These are phyloP conservation scores for Vaccinium myrtillus DNA, from an alignment of 148 eudicot genomes.

Conservation along the genomic window DNA sequence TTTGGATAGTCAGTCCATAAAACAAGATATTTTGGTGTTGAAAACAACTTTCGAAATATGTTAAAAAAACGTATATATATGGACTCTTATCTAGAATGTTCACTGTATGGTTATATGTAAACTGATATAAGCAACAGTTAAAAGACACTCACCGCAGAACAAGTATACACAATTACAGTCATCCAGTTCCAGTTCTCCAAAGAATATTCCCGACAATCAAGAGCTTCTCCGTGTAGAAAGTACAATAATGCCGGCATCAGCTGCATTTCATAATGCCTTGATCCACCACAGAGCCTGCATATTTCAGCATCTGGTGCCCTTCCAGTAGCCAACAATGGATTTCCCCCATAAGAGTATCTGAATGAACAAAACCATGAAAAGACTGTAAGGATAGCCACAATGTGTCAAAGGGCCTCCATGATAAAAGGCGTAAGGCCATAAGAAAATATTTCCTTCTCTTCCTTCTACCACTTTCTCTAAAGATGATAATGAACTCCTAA, in stretches of 20 bases:
- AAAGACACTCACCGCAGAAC: constrained; percentile 61
- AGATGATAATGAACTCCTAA: neutral
- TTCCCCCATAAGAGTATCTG: constrained; percentile 86
- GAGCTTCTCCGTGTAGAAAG: constrained; percentile 63
- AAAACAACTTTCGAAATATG: neutral
- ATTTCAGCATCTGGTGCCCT: constrained; percentile 40
- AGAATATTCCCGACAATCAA: constrained; percentile 34
- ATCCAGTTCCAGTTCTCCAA: constrained; percentile 83
- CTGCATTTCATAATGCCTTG: constrained; percentile 83
- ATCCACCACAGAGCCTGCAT: constrained; percentile 68
- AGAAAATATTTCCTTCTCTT: neutral
- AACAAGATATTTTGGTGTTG: neutral
- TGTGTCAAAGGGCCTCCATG: neutral
- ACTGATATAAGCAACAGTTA: neutral
- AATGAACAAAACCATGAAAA: constrained; percentile 14
- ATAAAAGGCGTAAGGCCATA: neutral
- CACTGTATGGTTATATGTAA: neutral
- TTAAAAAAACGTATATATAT: neutral
- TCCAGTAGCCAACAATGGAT: constrained; percentile 69
- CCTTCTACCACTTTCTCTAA: neutral
- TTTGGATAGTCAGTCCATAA: neutral
- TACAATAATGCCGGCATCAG: constrained; percentile 80
- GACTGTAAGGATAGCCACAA: neutral
- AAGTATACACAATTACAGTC: constrained; percentile 74
- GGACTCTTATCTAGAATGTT: neutral